phyloP scores from a whole-genome alignment of 2,329 filamentous ascomycete genomes.

The Sarocladium brachiariae region DNA sequence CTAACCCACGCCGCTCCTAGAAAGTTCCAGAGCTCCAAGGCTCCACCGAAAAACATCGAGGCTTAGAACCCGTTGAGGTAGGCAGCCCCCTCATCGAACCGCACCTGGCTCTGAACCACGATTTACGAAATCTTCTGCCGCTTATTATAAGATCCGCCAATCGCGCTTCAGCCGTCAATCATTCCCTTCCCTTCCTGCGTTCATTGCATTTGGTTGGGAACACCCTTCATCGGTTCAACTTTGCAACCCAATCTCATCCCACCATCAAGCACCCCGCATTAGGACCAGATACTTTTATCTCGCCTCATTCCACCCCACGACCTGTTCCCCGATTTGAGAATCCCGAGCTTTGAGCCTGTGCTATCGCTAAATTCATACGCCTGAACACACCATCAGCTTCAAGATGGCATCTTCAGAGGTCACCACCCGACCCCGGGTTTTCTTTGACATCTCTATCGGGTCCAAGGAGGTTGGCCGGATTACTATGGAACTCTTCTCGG shows the following conservation, averaged over 20 bases:
- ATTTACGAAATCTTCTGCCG: not conserved
- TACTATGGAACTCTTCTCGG: slow-evolving; percentile 72
- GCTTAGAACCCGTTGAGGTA: not conserved
- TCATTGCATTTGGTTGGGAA: not conserved
- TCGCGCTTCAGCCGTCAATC: not conserved
- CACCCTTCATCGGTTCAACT: not conserved
- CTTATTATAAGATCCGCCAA: slow-evolving; percentile 4
- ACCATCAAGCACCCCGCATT: slow-evolving; percentile 5
- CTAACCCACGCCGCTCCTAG: slow-evolving; percentile 4
- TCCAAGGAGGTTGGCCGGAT: slow-evolving; percentile 67
- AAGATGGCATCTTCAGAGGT: slow-evolving; percentile 38
- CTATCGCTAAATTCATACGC: too few relatives aligned
- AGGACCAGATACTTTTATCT: not conserved
- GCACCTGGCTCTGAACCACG: not conserved
- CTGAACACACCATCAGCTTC: slow-evolving; percentile 10
- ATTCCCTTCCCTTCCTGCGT: not conserved
- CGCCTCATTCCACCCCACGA: slow-evolving; percentile 1
- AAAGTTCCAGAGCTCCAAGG: slow-evolving; percentile 8
- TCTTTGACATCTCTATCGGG: slow-evolving; percentile 86
- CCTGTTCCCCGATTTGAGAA: not conserved
- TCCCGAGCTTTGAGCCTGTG: too few relatives aligned
- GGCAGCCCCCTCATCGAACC: slow-evolving; percentile 2
- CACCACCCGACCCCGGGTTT: slow-evolving; percentile 68
- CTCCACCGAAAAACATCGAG: slow-evolving; percentile 4
- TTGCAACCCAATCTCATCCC: not conserved